Evolutionary conservation across 257 asterid species (phyloP), one percentile per base, ranked within the genome.

Genomic region (Primulina huaijiensis): DNA sequence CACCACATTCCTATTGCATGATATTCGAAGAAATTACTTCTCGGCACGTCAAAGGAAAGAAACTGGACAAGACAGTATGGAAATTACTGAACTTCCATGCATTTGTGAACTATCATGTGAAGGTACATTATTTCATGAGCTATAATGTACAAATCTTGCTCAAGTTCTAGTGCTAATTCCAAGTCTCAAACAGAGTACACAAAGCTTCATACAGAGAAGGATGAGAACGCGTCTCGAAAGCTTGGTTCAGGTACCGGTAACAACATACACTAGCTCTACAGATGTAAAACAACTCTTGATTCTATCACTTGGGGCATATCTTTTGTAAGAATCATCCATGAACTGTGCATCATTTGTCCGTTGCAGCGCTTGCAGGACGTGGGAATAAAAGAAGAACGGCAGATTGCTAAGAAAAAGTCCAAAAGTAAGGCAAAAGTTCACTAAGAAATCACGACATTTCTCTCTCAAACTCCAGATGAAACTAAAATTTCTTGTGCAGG

Each of bases 51-150:
- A 75, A 86, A 83, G 90, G 94, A 68, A 88, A 87, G 85, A 87
- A 77, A 79, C 84, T 93, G 27, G 98, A 93, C 72, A 93, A 82
- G 82, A 89, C 95, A 0, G 95, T 88, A 29, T 93, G 98, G 98
- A 90, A 82, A 86, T 77, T 93, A 52, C 85, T 93, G 50, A 93
- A 93, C 80, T 86, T 93, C 59, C 77, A 87, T 33, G 77, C 95
- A 61, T 81, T 89, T 75, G 96, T 93, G 43, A 90, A 89, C 74
- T 80, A 76, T 68, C 95, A 90, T 66, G 95, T 93, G 59, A 93
- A 89, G 96, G 97, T 90, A 88, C 67, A 67, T 40, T 3, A 2
- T 40, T 8, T 40, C 52, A 40, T 11, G 52, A 37, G 6, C 11
- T 12, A 11, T 3, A 40, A 40, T 3, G 52, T 40, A 40, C 52